phyloP scores from a whole-genome alignment of 169 alveolate species.

The Blepharisma undulans region DNA sequence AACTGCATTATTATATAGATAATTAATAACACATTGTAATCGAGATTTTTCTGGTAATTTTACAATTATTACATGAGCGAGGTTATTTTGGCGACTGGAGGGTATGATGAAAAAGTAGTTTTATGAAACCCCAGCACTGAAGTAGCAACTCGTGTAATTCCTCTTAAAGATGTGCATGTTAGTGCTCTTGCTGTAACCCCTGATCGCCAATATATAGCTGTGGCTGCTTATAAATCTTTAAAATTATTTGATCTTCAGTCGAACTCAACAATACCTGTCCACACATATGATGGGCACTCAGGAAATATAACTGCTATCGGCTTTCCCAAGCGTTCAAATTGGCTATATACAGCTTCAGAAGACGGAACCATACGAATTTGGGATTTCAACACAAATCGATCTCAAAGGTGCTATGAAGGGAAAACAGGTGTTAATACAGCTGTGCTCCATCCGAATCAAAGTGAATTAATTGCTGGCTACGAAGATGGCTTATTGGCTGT shows the following conservation, averaged over 20 bases:
- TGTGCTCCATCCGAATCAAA: slow-evolving; percentile 77
- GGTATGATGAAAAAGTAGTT: slow-evolving; percentile 47
- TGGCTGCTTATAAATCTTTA: slow-evolving; percentile 53
- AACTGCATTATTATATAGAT: background rate
- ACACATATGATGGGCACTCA: slow-evolving; percentile 72
- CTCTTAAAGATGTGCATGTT: slow-evolving; percentile 47
- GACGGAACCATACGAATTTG: slow-evolving; percentile 77
- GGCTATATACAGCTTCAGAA: slow-evolving; percentile 77
- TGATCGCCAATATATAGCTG: slow-evolving; percentile 36
- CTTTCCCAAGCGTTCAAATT: slow-evolving; percentile 64
- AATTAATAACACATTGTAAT: background rate
- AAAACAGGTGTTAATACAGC: slow-evolving; percentile 65
- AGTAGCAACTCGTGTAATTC: slow-evolving; percentile 38
- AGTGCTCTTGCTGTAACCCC: slow-evolving; percentile 50
- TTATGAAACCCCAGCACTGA: slow-evolving; percentile 58
- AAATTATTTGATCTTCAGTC: slow-evolving; percentile 47
- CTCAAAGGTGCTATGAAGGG: slow-evolving; percentile 50
- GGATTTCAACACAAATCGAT: slow-evolving; percentile 70
- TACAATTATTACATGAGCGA: background rate
- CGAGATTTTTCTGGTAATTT: background rate
- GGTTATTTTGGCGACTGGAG: slow-evolving; percentile 54
- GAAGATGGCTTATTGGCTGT: slow-evolving; percentile 59
- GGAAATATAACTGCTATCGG: slow-evolving; percentile 77
- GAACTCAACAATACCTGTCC: slow-evolving; percentile 20
- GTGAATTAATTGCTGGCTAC: slow-evolving; percentile 75